phyloP scores from a whole-genome alignment of 2,329 filamentous ascomycete species.

The Phialophora chinensis region DNA sequence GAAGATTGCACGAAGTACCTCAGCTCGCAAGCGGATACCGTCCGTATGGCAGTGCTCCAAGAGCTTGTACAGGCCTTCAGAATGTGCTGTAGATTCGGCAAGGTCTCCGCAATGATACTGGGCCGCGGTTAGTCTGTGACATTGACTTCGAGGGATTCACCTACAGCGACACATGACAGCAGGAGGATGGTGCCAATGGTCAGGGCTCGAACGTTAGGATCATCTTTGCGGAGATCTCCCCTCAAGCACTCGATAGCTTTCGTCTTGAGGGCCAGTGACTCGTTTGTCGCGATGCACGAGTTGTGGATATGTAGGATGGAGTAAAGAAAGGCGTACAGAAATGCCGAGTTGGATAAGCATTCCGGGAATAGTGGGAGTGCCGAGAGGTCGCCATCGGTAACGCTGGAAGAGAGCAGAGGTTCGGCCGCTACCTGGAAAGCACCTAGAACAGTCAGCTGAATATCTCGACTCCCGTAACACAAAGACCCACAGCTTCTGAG shows the following conservation, averaged over 20 bases:
- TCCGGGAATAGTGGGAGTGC: slow-evolving; percentile 24
- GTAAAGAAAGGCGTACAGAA: slow-evolving; percentile 24
- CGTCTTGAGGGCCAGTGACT: slow-evolving; percentile 22
- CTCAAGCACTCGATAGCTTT: slow-evolving; percentile 23
- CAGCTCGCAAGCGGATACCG: slow-evolving; percentile 9
- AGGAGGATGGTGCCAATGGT: slow-evolving; percentile 25
- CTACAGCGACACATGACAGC: slow-evolving; percentile 21
- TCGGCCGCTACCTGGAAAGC: slow-evolving; percentile 21
- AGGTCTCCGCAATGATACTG: slow-evolving; percentile 24
- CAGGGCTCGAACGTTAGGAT: slow-evolving; percentile 13
- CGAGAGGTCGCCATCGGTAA: slow-evolving; percentile 2
- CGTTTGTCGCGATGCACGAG: slow-evolving; percentile 11
- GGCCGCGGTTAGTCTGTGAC: slow-evolving; percentile 6
- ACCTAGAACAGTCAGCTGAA: slow-evolving; percentile 5
- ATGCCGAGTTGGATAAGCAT: slow-evolving; percentile 18
- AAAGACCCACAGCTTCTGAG: slow-evolving; percentile 22
- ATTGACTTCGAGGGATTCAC: background rate
- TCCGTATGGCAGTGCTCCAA: slow-evolving; percentile 16
- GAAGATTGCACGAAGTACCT: slow-evolving; percentile 20
- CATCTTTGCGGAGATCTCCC: slow-evolving; percentile 16
- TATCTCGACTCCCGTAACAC: background rate
- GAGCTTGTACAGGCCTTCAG: slow-evolving; percentile 23
- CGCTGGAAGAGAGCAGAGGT: slow-evolving; percentile 12
- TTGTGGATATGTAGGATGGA: slow-evolving; percentile 22
- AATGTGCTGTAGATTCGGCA: slow-evolving; percentile 23